phyloP scores from a whole-genome alignment of 2,329 filamentous ascomycete genomes.

The Stachybotrys chartarum region DNA sequence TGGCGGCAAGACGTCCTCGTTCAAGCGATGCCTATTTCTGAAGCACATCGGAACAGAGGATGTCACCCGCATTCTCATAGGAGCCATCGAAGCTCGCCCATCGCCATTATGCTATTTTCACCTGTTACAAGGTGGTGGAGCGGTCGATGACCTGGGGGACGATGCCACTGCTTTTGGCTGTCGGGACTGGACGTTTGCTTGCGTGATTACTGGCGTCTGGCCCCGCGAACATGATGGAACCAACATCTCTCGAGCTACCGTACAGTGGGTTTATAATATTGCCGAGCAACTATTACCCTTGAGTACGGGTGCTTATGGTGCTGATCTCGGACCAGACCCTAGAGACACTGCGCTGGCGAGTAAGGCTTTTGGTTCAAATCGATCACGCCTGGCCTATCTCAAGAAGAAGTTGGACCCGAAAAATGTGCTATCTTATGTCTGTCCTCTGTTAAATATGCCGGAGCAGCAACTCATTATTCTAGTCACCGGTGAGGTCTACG shows the following conservation, averaged over 20 bases:
- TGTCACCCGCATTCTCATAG: conserved; percentile 29
- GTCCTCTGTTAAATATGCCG: conserved; percentile 37
- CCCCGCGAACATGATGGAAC: conserved; percentile 42
- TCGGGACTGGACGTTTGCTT: conserved; percentile 58
- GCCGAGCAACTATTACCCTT: conserved; percentile 38
- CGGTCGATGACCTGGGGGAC: conserved; percentile 32
- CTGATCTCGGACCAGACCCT: conserved; percentile 57
- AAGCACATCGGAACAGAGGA: conserved; percentile 31
- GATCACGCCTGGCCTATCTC: conserved; percentile 38
- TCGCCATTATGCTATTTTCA: conserved; percentile 53
- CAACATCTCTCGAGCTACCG: conserved; percentile 24
- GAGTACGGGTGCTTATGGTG: conserved; percentile 46
- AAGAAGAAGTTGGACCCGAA: conserved; percentile 42
- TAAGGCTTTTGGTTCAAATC: conserved; percentile 51
- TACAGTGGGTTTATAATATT: conserved; percentile 51
- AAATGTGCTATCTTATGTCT: conserved; percentile 47
- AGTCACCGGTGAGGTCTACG: conserved; percentile 46
- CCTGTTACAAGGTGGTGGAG: conserved; percentile 52
- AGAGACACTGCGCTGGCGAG: conserved; percentile 43
- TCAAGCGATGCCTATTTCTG: conserved; percentile 58
- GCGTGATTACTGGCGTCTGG: conserved; percentile 58
- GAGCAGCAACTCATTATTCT: conserved; percentile 45
- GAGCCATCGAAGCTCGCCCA: conserved; percentile 40
- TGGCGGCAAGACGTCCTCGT: conserved; percentile 52
- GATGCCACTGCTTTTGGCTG: conserved; percentile 53